Conservation (phyloP, 345 rosid species). For the Sonneratia caseolaris region DNA sequence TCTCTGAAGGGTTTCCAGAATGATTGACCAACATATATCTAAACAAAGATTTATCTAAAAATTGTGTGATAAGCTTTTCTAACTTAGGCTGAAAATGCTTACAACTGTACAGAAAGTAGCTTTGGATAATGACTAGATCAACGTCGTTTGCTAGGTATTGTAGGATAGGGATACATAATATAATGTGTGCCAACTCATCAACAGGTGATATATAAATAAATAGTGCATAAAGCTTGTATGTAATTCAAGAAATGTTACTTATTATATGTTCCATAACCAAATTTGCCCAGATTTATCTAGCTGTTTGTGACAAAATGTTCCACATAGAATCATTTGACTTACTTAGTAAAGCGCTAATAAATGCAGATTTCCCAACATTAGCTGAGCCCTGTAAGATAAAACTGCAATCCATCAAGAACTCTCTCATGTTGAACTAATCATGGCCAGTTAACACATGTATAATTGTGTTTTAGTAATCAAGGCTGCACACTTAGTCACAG, state of each 20-base stretch:
- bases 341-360: conserved; percentile 84
- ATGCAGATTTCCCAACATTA: conserved; percentile 97
- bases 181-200: neutral
- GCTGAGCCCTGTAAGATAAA: conserved; percentile 64
- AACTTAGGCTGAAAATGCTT: neutral
- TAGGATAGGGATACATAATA: neutral
- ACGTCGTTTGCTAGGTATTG: neutral
- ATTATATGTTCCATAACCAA: neutral
- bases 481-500: neutral
- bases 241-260: neutral
- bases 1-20: neutral
- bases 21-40: neutral
- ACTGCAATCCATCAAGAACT: conserved; percentile 5
- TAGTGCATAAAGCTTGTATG: neutral
- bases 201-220: neutral
- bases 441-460: neutral
- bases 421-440: neutral
- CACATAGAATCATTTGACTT: conserved; percentile 24
- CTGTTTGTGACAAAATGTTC: neutral
- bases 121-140: neutral
- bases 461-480: neutral
- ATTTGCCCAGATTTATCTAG: neutral
- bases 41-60: neutral
- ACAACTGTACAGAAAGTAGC: neutral
- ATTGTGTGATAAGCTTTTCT: neutral